Base-by-base conservation (phyloP, 73 alveolate genomes). In the Durusdinium trenchii region DNA sequence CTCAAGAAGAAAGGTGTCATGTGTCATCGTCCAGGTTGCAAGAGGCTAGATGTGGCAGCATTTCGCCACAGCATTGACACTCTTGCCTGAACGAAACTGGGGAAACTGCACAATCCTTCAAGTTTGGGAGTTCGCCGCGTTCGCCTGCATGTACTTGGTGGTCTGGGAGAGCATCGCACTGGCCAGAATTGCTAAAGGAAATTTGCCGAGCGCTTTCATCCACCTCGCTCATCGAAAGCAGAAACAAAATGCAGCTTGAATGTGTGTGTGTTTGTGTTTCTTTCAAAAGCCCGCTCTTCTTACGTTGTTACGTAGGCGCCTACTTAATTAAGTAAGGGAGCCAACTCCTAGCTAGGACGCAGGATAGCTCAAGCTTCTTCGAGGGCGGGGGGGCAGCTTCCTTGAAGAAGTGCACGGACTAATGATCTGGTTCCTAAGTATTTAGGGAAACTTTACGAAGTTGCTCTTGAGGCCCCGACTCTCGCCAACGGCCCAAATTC, bases 101-200 rank as follows among this genome's bases (percentile, higher is more conserved):
- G 82, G 9, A 57, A n/a, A 67, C 81, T 32, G 18, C 20, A 3
- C 61, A 43, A 78, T 18, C 10, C 42, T 16, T 43, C 43, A 23
- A 79, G 47, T 10, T 76, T 7, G 40, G 47, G 12, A 23, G 42
- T 78, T 40, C 42, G 87, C 57, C 3, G 7, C 32, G 38, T n/a
- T 38, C 47, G 98, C 98, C 98, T 91, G 98, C 90, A 91, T 57
- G 61, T 91, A 73, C 90, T 91, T 91, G 6, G 98, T 71, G 9
- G 98, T 73, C 98, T 91, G 98, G 48, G 90, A 71, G 32, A 91
- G 98, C 50, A 91, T 18, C 18, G 98, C 98, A 71, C 90, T 73
- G 38, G 98, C 98, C 90, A 91, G 43, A n/a, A 73, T 91, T 7
- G 98, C 98, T 14, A 91, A 91, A n/a, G 98, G 98, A 36, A 91